Evolutionary conservation across 164 flowering plant species (phyloP).

Genomic region (Liriodendron chinense): DNA sequence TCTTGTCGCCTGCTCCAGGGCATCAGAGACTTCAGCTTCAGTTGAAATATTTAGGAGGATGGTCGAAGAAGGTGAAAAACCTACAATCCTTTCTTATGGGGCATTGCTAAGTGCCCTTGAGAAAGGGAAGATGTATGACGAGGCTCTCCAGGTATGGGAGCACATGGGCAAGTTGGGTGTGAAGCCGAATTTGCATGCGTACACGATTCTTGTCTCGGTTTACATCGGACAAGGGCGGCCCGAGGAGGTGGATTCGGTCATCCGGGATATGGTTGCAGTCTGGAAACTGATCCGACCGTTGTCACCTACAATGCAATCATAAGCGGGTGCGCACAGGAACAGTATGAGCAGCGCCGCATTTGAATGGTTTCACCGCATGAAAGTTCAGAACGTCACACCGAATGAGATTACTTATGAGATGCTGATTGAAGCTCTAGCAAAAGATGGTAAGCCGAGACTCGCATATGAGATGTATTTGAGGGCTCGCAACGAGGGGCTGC

Average conservation of each 20-base stretch:
- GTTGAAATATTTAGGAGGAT: conserved; percentile 79
- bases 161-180: conserved; percentile 86
- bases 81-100: conserved; percentile 86
- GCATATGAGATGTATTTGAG: conserved; percentile 75
- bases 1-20: conserved; percentile 92
- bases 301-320: conserved; percentile 93
- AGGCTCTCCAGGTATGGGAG: conserved; percentile 78
- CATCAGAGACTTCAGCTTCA: conserved; percentile 84
- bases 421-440: conserved; percentile 76
- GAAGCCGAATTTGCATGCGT: conserved; percentile 75
- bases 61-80: conserved; percentile 87
- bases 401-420: conserved; percentile 82
- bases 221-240: conserved; percentile 62
- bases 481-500: conserved; percentile 59
- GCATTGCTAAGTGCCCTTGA: conserved; percentile 95
- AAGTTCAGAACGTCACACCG: conserved; percentile 48
- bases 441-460: conserved; percentile 80
- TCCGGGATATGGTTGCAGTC: conserved; percentile 64
- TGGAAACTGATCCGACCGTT: conserved; percentile 64
- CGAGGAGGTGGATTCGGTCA: conserved; percentile 50
- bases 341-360: conserved; percentile 64
- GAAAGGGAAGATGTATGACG: conserved; percentile 84
- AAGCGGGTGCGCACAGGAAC: conserved; percentile 60
- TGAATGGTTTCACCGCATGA: conserved; percentile 92
- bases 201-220: conserved; percentile 85